Evolutionary conservation across 2,329 filamentous ascomycete genomes (phyloP).

Genomic region (Microthyrium microscopicum): DNA sequence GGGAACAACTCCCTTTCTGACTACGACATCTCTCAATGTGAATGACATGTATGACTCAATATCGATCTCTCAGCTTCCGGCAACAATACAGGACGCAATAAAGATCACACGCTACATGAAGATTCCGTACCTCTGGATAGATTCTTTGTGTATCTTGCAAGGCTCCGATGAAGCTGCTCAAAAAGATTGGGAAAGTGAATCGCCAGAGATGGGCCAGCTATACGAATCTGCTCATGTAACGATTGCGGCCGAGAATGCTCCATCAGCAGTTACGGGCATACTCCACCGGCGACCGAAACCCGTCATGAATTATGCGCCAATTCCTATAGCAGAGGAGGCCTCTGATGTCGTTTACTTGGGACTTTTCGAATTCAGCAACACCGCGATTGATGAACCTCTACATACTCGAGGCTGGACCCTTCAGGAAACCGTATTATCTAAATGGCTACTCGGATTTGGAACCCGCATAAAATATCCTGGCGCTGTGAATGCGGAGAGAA

Average conservation of each 20-base stretch:
- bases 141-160: slow-evolving; percentile 5
- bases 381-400: background rate
- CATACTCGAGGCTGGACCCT: slow-evolving; percentile 2
- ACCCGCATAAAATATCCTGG: too few relatives aligned
- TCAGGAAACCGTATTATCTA: slow-evolving; percentile 3
- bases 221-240: background rate
- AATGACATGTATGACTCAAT: too few relatives aligned
- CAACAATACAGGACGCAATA: too few relatives aligned
- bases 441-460: too few relatives aligned
- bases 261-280: background rate
- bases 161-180: slow-evolving; percentile 3
- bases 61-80: too few relatives aligned
- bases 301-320: background rate
- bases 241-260: slow-evolving; percentile 1
- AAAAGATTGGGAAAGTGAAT: slow-evolving; percentile 3
- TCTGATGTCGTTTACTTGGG: background rate
- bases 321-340: background rate
- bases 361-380: background rate
- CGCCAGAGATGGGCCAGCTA: background rate
- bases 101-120: background rate
- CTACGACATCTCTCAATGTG: too few relatives aligned
- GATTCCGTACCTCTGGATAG: slow-evolving; percentile 2
- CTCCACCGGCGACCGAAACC: background rate
- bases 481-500: too few relatives aligned
- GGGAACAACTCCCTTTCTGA: too few relatives aligned